A percentile compares a stretch with the other conserved stretches of the same genome.
Conservation (phyloP, 495 filamentous ascomycete genomes). For the Chaetomium tenue region DNA sequence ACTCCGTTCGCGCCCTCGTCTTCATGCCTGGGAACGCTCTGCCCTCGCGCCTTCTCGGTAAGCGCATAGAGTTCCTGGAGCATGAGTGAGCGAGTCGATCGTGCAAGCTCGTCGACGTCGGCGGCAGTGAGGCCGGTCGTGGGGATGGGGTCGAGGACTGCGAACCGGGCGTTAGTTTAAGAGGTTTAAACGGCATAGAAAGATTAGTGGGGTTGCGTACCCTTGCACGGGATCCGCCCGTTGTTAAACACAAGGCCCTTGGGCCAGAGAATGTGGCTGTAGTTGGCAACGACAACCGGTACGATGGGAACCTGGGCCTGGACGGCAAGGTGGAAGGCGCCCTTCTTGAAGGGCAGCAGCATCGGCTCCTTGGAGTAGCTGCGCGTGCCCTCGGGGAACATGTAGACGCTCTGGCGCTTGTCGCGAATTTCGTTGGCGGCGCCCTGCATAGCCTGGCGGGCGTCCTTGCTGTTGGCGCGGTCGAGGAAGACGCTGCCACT, state of each 20-base stretch:
- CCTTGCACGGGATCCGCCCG: constrained; percentile 77
- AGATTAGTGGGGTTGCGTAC: constrained; percentile 45
- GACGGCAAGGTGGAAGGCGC: constrained; percentile 93
- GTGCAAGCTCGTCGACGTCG: constrained; percentile 80
- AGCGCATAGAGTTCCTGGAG: constrained; percentile 67
- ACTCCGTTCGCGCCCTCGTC: constrained; percentile 23
- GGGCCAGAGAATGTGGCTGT: constrained; percentile 75
- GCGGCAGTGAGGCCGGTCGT: constrained; percentile 72
- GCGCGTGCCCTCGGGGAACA: constrained; percentile 91
- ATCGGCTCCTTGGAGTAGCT: constrained; percentile 79
- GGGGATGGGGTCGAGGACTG: constrained; percentile 79
- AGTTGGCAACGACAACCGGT: constrained; percentile 83
- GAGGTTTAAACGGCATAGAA: not conserved
- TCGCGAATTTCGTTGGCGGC: constrained; percentile 75
- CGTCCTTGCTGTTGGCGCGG: constrained; percentile 72
- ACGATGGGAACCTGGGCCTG: constrained; percentile 92
- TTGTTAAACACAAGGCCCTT: constrained; percentile 65
- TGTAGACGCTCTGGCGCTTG: constrained; percentile 82
- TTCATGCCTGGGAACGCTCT: not conserved
- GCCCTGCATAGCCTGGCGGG: constrained; percentile 79
- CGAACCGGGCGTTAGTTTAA: not conserved
- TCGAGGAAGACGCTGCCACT: constrained; percentile 94
- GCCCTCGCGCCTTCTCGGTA: constrained; percentile 45
- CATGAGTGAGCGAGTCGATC: constrained; percentile 73
- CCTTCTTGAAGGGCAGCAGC: constrained; percentile 93